Base-by-base conservation (phyloP, 1,284 basidiomycete species). In the Tetrapyrgos nigripes region DNA sequence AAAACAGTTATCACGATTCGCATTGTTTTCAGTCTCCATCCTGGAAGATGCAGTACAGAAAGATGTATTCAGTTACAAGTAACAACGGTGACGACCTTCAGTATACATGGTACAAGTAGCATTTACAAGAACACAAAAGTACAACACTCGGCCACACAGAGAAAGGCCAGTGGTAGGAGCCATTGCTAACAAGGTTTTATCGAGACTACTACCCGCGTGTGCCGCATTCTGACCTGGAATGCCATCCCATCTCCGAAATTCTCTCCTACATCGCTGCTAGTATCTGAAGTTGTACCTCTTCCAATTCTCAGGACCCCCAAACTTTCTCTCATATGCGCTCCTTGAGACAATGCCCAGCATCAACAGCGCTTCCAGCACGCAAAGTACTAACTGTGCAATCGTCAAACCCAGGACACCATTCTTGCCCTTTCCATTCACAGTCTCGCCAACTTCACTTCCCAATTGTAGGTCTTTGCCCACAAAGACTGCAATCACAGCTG, bases 221-320 rank as follows among this genome's bases (percentile, higher is more conserved):
- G 31, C 14, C 14, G 31, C 14, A 33, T 33, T 14, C 8, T 33
- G n/a, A n/a, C 31, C 31, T 14, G 31, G 31, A 14, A 33, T 33
- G 31, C 37, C 17, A 9, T 40, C 37, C 37, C 19, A n/a, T 33
- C 31, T 33, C 14, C 31, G 9, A 33, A 33, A 14, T 8, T 14
- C 31, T 14, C n/a, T n/a, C n/a, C n/a, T n/a, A n/a, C 31, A 33
- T 8, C 13, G 17, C 37, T 40, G 13, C 37, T n/a, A n/a, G n/a
- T n/a, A 40, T 17, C 17, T 40, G 19, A 17, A 40, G 37, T 40
- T 11, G 17, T 40, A n/a, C 37, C 37, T 40, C 33, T 53, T 56
- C 56, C 60, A 58, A 37, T 28, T 57, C 17, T 50, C 50, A 33
- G 55, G 40, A 3, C 59, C 50, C 19, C 53, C 56, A 43, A 51